Base-by-base conservation (phyloP, 1,284 basidiomycete species). In the Golubevia sp. region DNA sequence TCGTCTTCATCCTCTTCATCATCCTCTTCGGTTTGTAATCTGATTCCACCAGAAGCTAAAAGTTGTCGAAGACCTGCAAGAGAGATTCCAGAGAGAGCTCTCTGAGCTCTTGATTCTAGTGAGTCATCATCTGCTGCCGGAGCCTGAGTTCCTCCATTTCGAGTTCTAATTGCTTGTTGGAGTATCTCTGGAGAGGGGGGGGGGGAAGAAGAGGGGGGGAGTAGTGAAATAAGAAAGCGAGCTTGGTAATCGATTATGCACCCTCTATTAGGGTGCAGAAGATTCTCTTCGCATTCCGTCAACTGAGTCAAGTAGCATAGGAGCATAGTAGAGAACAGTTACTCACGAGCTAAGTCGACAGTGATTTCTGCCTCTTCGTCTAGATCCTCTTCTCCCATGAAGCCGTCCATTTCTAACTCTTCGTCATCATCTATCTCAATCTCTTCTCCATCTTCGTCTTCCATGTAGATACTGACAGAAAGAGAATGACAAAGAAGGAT, bases 51-150 rank as follows among this genome's bases (percentile, higher is more conserved):
- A 59, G 30, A 53, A 53, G 54, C 71, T 8, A 77, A 62, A 2
- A 76, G 64, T n/a, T 65, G 58, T 27, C 71, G 71, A 20, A 76
- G 34, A 2, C 72, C 70, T 0, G 63, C 34, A n/a, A 76, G 63
- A 3, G 72, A 71, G 27, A 76, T 74, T 24, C 64, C 64, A 51
- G 64, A 66, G 27, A 76, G 61, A 7, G 67, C 69, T 1, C 71
- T 48, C 3, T 66, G 38, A 11, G 57, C 51, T 0, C 61, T 23
- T 8, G 67, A 62, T 55, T 61, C 58, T 34, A 50, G 30, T 11
- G 53, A 55, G 13, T 56, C 58, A n/a, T 61, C 61, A 11, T 61
- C 56, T 27, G 59, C 55, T 18, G 51, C 44, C 26, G 21, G 55
- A 0, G 60, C 60, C 38, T 59, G 55, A 8, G 25, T 11, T 34